Conservation (phyloP, 2,329 filamentous ascomycete genomes). For the Fusarium xylarioides region DNA sequence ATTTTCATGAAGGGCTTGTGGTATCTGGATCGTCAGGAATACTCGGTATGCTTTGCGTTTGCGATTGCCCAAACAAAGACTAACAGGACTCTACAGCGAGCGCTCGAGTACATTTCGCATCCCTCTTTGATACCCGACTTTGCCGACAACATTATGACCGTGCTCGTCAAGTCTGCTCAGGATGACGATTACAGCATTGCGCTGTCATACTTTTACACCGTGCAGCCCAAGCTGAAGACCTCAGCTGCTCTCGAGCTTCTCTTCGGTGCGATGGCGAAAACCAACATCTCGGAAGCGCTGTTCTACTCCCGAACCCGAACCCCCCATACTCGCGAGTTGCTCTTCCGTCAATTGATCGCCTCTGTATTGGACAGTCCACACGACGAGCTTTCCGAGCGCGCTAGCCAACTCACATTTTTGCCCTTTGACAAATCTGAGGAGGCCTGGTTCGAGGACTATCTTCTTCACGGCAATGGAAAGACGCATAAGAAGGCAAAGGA, state of each 20-base stretch:
- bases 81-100: constrained; percentile 55
- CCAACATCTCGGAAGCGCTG: constrained; percentile 77
- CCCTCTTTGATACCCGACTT: constrained; percentile 84
- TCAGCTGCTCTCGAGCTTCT: constrained; percentile 70
- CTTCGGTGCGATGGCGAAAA: constrained; percentile 73
- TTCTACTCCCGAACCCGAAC: constrained; percentile 75
- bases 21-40: constrained; percentile 78
- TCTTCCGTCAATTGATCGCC: constrained; percentile 73
- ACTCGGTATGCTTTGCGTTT: constrained; percentile 57
- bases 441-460: constrained; percentile 74
- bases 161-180: constrained; percentile 69
- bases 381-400: constrained; percentile 60
- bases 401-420: constrained; percentile 75
- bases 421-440: constrained; percentile 78
- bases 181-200: constrained; percentile 70
- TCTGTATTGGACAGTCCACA: constrained; percentile 60
- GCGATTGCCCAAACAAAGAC: neutral
- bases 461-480: constrained; percentile 72
- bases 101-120: constrained; percentile 80
- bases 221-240: constrained; percentile 75
- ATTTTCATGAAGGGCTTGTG: constrained; percentile 85
- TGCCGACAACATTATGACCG: constrained; percentile 80
- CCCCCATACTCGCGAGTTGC: constrained; percentile 65
- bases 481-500: constrained; percentile 73
- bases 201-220: constrained; percentile 81